These are phyloP conservation scores for Colletotrichum tofieldiae DNA, from an alignment of 2,329 filamentous ascomycete species.

Conservation along the genomic window DNA sequence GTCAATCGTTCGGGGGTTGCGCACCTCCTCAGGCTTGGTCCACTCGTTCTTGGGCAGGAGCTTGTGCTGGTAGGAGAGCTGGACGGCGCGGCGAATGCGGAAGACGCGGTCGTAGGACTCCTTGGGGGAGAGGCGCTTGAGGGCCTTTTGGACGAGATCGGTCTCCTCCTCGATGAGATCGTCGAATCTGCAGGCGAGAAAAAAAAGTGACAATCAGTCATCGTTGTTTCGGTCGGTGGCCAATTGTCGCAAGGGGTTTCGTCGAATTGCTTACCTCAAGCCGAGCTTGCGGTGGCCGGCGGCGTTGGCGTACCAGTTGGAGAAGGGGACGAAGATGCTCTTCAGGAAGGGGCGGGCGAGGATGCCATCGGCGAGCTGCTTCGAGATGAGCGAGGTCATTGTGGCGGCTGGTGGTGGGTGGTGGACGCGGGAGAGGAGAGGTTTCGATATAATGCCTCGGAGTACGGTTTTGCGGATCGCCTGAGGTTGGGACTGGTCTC, in stretches of 20 bases:
- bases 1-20: constrained; percentile 34
- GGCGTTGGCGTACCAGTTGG: constrained; percentile 91
- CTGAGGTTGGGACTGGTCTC: constrained; percentile 34
- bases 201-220: constrained; percentile 6
- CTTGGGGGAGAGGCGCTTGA: constrained; percentile 91
- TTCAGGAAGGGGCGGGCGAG: constrained; percentile 88
- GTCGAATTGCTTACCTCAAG: constrained; percentile 77
- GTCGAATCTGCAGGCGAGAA: constrained; percentile 77
- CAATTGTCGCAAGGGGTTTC: constrained; percentile 4
- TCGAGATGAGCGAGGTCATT: constrained; percentile 73
- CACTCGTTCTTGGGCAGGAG: constrained; percentile 74
- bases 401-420: constrained; percentile 54
- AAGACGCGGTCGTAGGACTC: constrained; percentile 97
- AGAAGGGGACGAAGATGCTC: constrained; percentile 83
- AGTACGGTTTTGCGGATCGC: constrained; percentile 42
- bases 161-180: constrained; percentile 96
- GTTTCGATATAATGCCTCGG: constrained; percentile 42
- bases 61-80: constrained; percentile 78
- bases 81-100: constrained; percentile 95
- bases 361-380: constrained; percentile 57
- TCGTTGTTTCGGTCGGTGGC: constrained; percentile 4
- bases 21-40: constrained; percentile 71
- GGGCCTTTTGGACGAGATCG: constrained; percentile 86
- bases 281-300: constrained; percentile 95
- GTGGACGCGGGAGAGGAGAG: constrained; percentile 44